Percentiles rank a stretch among this genome's conserved stretches.
Conservation (phyloP, 164 flowering plant species). For the Paratinospora sagittata region DNA sequence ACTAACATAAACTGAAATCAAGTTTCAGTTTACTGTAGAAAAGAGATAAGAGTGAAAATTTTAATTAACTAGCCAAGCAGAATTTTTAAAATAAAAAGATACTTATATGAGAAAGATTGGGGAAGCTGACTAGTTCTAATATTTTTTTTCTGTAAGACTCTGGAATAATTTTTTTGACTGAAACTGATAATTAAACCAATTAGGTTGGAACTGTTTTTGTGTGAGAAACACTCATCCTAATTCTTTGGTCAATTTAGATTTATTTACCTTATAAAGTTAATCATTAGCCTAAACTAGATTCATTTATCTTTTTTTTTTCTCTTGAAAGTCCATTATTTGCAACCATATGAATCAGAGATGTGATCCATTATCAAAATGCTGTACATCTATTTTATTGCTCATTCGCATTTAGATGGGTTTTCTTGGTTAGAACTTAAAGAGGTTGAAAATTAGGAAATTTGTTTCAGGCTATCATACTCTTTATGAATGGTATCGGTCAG, state of each 20-base stretch:
- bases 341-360: neutral
- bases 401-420: neutral
- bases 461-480: constrained; percentile 86
- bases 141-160: too few species aligned
- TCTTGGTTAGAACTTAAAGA: neutral
- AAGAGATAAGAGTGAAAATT: neutral
- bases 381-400: neutral
- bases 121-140: neutral
- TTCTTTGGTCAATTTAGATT: neutral
- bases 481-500: constrained; percentile 87
- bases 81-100: neutral
- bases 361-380: neutral
- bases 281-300: neutral
- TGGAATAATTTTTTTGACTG: neutral
- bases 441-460: constrained; percentile 1
- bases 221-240: neutral
- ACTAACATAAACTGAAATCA: neutral
- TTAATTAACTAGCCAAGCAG: neutral
- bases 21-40: neutral
- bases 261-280: neutral
- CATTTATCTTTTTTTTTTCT: neutral
- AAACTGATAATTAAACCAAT: neutral
- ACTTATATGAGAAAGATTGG: neutral
- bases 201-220: neutral
- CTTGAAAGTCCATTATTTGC: neutral